Percentiles rank a stretch among this genome's conserved stretches.
phyloP scores from a whole-genome alignment of 1,284 basidiomycete genomes.

The Gymnopus androsaceus region DNA sequence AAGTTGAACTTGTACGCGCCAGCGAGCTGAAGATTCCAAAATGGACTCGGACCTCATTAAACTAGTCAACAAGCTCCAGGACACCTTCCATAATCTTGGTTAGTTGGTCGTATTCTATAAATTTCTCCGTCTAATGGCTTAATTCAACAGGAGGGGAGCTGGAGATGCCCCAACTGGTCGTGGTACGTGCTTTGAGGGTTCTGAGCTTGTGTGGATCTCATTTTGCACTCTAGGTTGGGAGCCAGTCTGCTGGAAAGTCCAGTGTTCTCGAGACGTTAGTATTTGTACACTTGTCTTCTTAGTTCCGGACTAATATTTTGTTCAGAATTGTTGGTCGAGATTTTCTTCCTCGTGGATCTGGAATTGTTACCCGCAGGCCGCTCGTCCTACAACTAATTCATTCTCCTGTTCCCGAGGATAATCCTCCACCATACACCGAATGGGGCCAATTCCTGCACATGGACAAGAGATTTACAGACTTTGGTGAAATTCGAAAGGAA shows the following conservation, averaged over 20 bases:
- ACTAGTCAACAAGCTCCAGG: constrained; percentile 95
- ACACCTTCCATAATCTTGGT: constrained; percentile 83
- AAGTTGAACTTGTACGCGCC: background rate
- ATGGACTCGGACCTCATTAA: constrained; percentile 96
- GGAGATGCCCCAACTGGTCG: constrained; percentile 84
- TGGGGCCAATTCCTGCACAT: constrained; percentile 98
- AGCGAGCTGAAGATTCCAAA: background rate
- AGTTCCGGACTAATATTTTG: constrained; percentile 15
- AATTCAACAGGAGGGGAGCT: constrained; percentile 69
- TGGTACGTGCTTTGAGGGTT: constrained; percentile 49
- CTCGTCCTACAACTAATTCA: constrained; percentile 96
- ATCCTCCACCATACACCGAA: constrained; percentile 63
- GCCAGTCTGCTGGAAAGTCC: constrained; percentile 84
- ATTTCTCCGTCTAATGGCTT: constrained; percentile 14
- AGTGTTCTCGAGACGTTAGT: constrained; percentile 81
- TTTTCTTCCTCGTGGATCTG: constrained; percentile 91
- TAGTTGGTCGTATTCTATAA: constrained; percentile 30
- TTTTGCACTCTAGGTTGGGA: constrained; percentile 64
- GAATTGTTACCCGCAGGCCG: constrained; percentile 94
- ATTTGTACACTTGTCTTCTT: constrained; percentile 13
- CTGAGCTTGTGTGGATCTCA: constrained; percentile 10
- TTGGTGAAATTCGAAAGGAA: constrained; percentile 90
- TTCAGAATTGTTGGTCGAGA: constrained; percentile 90
- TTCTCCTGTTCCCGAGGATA: constrained; percentile 61
- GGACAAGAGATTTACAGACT: constrained; percentile 95